Evolutionary conservation across 179 eudicot species (phyloP).

Genomic region (Corrigiola litoralis): DNA sequence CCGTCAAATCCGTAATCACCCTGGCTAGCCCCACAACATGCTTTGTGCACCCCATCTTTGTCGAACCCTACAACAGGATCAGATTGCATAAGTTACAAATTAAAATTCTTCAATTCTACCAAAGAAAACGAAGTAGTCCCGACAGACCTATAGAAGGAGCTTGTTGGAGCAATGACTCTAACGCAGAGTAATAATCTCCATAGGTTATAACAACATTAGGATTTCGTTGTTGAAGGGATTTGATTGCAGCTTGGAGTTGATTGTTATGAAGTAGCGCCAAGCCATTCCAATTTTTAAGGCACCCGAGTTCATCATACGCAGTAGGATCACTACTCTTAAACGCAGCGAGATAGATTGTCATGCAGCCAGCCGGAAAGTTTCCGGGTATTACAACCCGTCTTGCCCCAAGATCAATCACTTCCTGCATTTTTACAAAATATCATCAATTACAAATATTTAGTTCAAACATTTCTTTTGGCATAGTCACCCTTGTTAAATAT

Average conservation of each 20-base stretch:
- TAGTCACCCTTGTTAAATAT: not conserved
- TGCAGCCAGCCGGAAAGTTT: conserved; percentile 6
- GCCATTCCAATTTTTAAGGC: conserved; percentile 6
- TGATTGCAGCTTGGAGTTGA: not conserved
- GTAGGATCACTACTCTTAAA: not conserved
- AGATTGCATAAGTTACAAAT: not conserved
- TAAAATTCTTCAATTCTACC: too few species aligned
- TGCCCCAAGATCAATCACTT: conserved; percentile 3
- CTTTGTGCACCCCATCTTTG: not conserved
- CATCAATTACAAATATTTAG: not conserved
- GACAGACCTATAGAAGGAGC: too few species aligned
- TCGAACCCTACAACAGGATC: conserved; percentile 4
- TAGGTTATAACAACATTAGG: too few species aligned
- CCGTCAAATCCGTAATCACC: too few species aligned
- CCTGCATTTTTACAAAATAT: not conserved
- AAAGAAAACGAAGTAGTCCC: too few species aligned
- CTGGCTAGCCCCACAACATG: conserved; percentile 16
- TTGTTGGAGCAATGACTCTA: not conserved
- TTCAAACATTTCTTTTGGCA: not conserved
- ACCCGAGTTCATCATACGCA: not conserved
- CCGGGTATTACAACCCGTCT: not conserved
- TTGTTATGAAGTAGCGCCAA: not conserved
- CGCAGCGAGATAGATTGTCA: not conserved
- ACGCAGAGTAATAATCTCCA: not conserved
- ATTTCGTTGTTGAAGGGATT: too few species aligned